Evolutionary conservation across 176 grass and related monocot species (phyloP), one percentile per base, ranked within the genome.

Genomic region (Oryza meyeriana): DNA sequence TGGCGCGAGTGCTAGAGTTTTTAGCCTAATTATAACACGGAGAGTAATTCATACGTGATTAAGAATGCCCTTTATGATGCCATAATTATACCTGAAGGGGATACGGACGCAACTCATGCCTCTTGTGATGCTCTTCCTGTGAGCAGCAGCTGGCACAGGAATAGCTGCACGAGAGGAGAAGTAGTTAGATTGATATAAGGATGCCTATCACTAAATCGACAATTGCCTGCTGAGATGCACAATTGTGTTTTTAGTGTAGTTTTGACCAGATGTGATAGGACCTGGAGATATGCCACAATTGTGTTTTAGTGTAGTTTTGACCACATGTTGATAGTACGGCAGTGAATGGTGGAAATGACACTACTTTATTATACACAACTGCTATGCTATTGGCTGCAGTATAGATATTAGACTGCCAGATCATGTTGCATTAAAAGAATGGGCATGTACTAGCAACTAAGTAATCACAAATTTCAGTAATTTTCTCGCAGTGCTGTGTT

Each of bases 181-280:
- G 41, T 17, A 71, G 33, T n/a, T n/a, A n/a, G n/a, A n/a, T n/a
- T 65, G 77, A 64, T 76, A n/a, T n/a, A n/a, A 71, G 71, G 82
- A 45, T 65, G 78, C n/a, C 72, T 57, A 20, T 39, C 71, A 40
- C 44, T 78, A 38, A n/a, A n/a, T 78, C 38, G 8, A 4, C 14
- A 5, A 25, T 20, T 72, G 78, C 16, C 50, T 64, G 26, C n/a
- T n/a, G 2, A 22, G n/a, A n/a, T n/a, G n/a, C n/a, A n/a, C n/a
- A n/a, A n/a, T n/a, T n/a, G n/a, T n/a, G n/a, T n/a, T n/a, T n/a
- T n/a, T n/a, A n/a, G n/a, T n/a, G n/a, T n/a, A n/a, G n/a, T n/a
- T n/a, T n/a, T n/a, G n/a, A n/a, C n/a, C n/a, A n/a, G n/a, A n/a
- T n/a, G n/a, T n/a, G n/a, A n/a, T n/a, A n/a, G n/a, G n/a, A n/a